Evolutionary conservation across 2,329 filamentous ascomycete species (phyloP).

Genomic region (Colletotrichum sp.): DNA sequence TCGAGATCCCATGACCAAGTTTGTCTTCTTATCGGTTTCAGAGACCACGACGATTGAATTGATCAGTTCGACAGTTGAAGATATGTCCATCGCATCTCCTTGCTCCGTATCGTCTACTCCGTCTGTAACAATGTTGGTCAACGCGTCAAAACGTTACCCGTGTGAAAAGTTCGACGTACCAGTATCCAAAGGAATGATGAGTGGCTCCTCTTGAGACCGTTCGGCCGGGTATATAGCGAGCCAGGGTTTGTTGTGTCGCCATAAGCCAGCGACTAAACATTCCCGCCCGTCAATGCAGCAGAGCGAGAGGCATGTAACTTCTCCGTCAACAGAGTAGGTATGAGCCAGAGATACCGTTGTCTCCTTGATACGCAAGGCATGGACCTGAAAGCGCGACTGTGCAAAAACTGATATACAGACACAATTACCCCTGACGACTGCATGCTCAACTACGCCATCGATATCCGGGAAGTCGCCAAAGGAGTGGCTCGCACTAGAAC

Average conservation of each 20-base stretch:
- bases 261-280: slow-evolving; percentile 38
- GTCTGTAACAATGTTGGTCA: background rate
- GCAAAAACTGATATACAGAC: slow-evolving; percentile 49
- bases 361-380: slow-evolving; percentile 41
- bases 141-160: background rate
- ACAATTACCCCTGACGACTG: slow-evolving; percentile 39
- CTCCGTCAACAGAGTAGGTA: slow-evolving; percentile 44
- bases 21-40: slow-evolving; percentile 29
- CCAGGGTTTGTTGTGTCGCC: slow-evolving; percentile 34
- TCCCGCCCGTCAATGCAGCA: slow-evolving; percentile 28
- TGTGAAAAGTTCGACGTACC: slow-evolving; percentile 22
- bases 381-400: slow-evolving; percentile 39
- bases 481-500: background rate
- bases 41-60: slow-evolving; percentile 47
- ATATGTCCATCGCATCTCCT: slow-evolving; percentile 11
- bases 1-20: slow-evolving; percentile 53
- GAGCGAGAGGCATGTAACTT: slow-evolving; percentile 54
- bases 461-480: slow-evolving; percentile 13
- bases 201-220: background rate
- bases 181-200: slow-evolving; percentile 22
- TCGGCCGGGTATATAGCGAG: slow-evolving; percentile 33
- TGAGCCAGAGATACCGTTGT: slow-evolving; percentile 30
- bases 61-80: slow-evolving; percentile 27
- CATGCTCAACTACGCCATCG: slow-evolving; percentile 42
- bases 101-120: background rate